These are phyloP conservation scores for Neurospora sp. DNA, from an alignment of 495 filamentous ascomycete genomes.

Conservation along the genomic window DNA sequence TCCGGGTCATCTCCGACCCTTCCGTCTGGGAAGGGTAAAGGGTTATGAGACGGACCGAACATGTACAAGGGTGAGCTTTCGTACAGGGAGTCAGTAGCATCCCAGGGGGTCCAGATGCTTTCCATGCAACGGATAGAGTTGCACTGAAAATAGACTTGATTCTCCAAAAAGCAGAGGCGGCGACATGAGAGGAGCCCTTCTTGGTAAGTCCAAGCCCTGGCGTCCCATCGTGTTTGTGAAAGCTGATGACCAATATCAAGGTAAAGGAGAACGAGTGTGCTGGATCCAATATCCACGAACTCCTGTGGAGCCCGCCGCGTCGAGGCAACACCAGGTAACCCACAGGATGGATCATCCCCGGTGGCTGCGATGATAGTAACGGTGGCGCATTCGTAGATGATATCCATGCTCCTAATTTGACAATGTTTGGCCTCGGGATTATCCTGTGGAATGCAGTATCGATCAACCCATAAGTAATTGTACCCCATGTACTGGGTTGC, in stretches of 20 bases:
- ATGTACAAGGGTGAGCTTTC: background rate
- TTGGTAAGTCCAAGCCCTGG: background rate
- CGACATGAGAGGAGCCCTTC: background rate
- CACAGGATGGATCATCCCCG: conserved; percentile 12
- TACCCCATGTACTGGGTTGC: background rate
- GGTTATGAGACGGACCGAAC: background rate
- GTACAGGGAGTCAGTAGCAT: background rate
- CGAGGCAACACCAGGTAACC: conserved; percentile 20
- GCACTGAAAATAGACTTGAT: background rate
- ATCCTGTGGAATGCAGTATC: conserved; percentile 15
- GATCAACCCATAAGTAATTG: background rate
- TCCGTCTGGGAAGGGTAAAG: background rate
- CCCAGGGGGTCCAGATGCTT: background rate
- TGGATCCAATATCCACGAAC: background rate
- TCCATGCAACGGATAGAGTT: conserved; percentile 9
- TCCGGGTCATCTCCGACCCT: background rate
- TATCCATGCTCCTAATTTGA: conserved; percentile 19
- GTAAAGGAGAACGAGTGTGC: background rate
- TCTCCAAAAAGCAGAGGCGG: background rate
- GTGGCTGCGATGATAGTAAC: conserved; percentile 23
- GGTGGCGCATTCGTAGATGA: conserved; percentile 13
- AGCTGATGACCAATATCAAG: background rate
- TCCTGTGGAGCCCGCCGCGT: background rate
- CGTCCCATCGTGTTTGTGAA: background rate
- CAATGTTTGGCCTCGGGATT: conserved; percentile 6